Base-by-base conservation (phyloP, 108 stramenopile species). In the Tribonema minus region DNA sequence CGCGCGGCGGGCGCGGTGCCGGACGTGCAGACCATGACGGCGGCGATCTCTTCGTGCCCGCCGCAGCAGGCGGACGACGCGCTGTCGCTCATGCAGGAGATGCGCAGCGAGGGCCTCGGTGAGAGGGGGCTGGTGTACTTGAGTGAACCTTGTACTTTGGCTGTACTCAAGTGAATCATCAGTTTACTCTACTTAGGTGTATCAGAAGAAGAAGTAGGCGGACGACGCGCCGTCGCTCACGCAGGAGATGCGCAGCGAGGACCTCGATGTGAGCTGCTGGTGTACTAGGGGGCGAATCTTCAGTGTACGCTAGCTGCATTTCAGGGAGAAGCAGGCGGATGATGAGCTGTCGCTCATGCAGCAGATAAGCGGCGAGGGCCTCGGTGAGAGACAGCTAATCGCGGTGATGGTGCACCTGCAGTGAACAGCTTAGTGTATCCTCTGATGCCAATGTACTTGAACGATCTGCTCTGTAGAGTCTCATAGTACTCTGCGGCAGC, bases 41-140 rank as follows among this genome's bases (percentile, higher is more conserved):
- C 78, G 12, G 68, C 68, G 31, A 80, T 80, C 23, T 64, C 73
- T 33, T 36, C 61, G 2, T 74, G 73, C 40, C n/a, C n/a, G n/a
- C n/a, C n/a, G n/a, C n/a, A n/a, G n/a, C n/a, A n/a, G n/a, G n/a
- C n/a, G n/a, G n/a, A n/a, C n/a, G n/a, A n/a, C n/a, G n/a, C n/a
- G n/a, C n/a, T n/a, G n/a, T n/a, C n/a, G n/a, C n/a, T n/a, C n/a
- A n/a, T 54, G 46, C 46, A 54, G 9, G 46, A 15, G 20, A 20
- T 54, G 20, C 20, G 46, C 46, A 9, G 20, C 20, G 46, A 15
- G 9, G 20, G 46, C 46, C 46, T 54, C n/a, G n/a, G n/a, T n/a
- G n/a, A n/a, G n/a, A n/a, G n/a, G n/a, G n/a, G n/a, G n/a, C n/a
- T n/a, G n/a, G n/a, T n/a, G 46, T 54, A 20, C 20, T 54, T 9